Evolutionary conservation across 257 asterid genomes (phyloP).

Genomic region (Fraxinus americana): DNA sequence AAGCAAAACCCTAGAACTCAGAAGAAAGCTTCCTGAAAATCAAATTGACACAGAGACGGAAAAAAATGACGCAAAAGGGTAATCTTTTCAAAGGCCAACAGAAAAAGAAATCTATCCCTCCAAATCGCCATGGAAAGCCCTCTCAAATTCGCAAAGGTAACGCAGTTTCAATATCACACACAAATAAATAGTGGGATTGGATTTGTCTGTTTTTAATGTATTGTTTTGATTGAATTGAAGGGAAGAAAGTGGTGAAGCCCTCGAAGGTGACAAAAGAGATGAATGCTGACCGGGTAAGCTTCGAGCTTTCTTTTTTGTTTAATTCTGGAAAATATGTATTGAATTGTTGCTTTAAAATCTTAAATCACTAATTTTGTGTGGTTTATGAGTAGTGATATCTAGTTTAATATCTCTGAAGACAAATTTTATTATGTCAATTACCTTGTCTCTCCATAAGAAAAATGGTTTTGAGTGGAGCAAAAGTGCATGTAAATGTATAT

Average conservation of each 20-base stretch:
- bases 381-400: not conserved
- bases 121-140: slow-evolving; percentile 84
- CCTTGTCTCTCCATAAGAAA: not conserved
- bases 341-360: not conserved
- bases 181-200: not conserved
- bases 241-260: slow-evolving; percentile 77
- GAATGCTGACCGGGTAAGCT: slow-evolving; percentile 66
- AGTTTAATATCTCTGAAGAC: not conserved
- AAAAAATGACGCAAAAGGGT: slow-evolving; percentile 72
- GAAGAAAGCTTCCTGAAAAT: not conserved
- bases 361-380: not conserved
- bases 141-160: slow-evolving; percentile 67
- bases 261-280: slow-evolving; percentile 68
- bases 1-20: not conserved
- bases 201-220: not conserved
- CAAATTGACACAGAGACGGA: not conserved
- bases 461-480: not conserved
- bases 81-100: slow-evolving; percentile 70
- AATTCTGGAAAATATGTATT: not conserved
- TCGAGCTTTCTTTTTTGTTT: not conserved
- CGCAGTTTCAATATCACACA: not conserved
- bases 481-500: not conserved
- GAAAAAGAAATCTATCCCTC: slow-evolving; percentile 71
- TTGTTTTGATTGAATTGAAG: slow-evolving; percentile 33
- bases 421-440: not conserved